These are phyloP conservation scores for Didymella glomerata DNA, from an alignment of 2,329 filamentous ascomycete species.

Conservation along the genomic window DNA sequence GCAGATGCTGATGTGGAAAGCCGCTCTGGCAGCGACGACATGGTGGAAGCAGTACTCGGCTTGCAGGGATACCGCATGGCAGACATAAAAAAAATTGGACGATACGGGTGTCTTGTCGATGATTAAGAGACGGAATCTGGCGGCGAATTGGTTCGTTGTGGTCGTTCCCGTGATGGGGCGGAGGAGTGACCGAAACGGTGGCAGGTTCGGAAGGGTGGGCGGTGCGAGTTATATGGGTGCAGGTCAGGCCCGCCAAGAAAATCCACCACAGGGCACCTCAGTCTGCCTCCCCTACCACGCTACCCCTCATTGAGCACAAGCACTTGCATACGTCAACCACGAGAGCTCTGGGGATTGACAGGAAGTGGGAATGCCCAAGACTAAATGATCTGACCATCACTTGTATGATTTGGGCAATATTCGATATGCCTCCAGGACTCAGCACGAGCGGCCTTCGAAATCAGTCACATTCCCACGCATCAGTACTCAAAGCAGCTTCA, in stretches of 20 bases:
- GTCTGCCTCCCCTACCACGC: constrained; percentile 19
- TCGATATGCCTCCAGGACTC: constrained; percentile 1
- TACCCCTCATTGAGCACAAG: constrained; percentile 6
- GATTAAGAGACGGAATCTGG: constrained; percentile 5
- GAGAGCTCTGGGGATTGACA: background rate
- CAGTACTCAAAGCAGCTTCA: background rate
- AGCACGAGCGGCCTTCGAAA: constrained; percentile 8
- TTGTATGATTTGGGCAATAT: background rate
- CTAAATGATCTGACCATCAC: background rate
- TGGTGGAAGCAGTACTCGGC: constrained; percentile 19
- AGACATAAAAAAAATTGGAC: background rate
- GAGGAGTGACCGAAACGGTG: constrained; percentile 18
- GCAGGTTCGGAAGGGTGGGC: constrained; percentile 27
- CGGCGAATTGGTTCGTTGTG: constrained; percentile 13
- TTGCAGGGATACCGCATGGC: background rate
- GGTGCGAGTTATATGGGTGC: constrained; percentile 36
- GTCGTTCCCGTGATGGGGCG: constrained; percentile 10
- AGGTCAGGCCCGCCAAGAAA: constrained; percentile 32
- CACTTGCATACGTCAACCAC: background rate
- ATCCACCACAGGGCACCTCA: constrained; percentile 19
- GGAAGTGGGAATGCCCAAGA: background rate
- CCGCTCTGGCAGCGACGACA: constrained; percentile 32
- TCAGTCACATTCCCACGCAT: background rate
- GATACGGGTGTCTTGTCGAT: background rate
- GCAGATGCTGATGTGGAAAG: background rate